phyloP scores from a whole-genome alignment of 768 basidiomycete genomes.

The Tylopilus felleus region DNA sequence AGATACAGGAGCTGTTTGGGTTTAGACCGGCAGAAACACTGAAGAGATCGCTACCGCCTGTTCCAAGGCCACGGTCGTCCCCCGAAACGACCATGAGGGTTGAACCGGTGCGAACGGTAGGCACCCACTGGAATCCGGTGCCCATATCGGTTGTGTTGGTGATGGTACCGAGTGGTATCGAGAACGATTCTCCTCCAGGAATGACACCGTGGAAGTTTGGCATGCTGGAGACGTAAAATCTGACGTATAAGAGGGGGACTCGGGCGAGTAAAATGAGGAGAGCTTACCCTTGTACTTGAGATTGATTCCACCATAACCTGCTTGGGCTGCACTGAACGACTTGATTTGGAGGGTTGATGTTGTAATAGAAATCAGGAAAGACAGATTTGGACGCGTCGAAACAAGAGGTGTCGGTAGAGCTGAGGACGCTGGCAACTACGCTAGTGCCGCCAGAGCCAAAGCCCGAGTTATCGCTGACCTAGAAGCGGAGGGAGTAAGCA shows the following conservation, averaged over 20 bases:
- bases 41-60: slow-evolving; percentile 59
- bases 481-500: neutral
- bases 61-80: slow-evolving; percentile 63
- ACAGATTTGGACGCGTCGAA: slow-evolving; percentile 50
- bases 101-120: slow-evolving; percentile 60
- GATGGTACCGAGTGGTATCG: slow-evolving; percentile 50
- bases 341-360: slow-evolving; percentile 57
- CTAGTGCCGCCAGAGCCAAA: slow-evolving; percentile 79
- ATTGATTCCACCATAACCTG: slow-evolving; percentile 63
- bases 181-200: slow-evolving; percentile 75
- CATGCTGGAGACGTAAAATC: slow-evolving; percentile 35
- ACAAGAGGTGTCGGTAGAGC: slow-evolving; percentile 54
- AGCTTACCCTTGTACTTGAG: slow-evolving; percentile 51
- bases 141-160: slow-evolving; percentile 45
- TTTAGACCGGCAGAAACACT: slow-evolving; percentile 52
- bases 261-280: neutral
- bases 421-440: slow-evolving; percentile 52
- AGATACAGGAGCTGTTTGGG: slow-evolving; percentile 55
- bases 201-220: slow-evolving; percentile 70
- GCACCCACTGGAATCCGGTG: slow-evolving; percentile 68
- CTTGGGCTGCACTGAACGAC: slow-evolving; percentile 62
- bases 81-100: slow-evolving; percentile 65
- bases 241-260: neutral
- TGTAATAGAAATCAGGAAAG: slow-evolving; percentile 54
- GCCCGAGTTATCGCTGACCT: slow-evolving; percentile 58